Conservation (phyloP, 2,329 filamentous ascomycete genomes). For the Boeremia exigua region DNA sequence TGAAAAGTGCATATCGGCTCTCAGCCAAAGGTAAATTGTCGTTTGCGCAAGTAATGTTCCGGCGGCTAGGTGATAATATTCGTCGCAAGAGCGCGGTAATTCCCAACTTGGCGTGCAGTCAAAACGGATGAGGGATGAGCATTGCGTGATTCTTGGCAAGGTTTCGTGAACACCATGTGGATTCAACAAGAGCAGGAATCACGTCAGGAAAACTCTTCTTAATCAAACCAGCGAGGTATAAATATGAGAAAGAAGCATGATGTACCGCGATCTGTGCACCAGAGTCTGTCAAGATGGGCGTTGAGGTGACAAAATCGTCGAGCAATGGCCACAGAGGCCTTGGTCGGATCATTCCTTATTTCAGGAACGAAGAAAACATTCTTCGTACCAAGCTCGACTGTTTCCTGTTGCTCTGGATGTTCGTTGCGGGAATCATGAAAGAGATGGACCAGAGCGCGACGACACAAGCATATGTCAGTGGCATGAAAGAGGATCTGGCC, state of each 20-base stretch:
- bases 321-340: neutral
- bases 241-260: too few species aligned
- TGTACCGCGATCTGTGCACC: neutral
- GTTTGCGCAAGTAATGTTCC: too few species aligned
- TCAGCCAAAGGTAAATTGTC: too few species aligned
- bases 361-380: constrained; percentile 14
- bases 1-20: too few species aligned
- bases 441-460: constrained; percentile 16
- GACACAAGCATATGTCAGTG: constrained; percentile 20
- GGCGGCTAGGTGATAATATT: too few species aligned
- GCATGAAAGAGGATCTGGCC: constrained; percentile 21
- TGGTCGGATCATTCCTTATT: constrained; percentile 1
- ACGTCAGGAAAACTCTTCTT: neutral
- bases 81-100: neutral
- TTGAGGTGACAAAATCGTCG: neutral
- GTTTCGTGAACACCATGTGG: constrained; percentile 10
- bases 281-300: neutral
- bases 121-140: neutral
- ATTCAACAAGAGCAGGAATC: neutral
- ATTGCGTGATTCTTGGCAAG: constrained; percentile 17
- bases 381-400: constrained; percentile 16
- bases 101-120: neutral
- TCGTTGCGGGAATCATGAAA: constrained; percentile 18
- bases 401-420: constrained; percentile 17
- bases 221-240: neutral